Base-by-base conservation (phyloP, 768 basidiomycete genomes). In the Auricularia sp. region DNA sequence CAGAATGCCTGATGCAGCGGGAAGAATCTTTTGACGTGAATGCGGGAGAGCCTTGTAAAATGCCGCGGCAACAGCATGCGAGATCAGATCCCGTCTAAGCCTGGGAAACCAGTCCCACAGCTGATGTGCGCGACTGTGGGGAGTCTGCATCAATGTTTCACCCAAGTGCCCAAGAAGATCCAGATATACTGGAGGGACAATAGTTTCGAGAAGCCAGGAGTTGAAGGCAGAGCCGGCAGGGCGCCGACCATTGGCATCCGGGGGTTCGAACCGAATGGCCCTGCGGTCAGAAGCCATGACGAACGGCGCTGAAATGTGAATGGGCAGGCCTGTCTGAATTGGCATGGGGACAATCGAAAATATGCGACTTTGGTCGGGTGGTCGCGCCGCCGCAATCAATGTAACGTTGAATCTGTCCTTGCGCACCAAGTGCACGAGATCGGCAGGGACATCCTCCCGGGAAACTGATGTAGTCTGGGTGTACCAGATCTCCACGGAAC, bases 141-240 rank as follows among this genome's bases (percentile, higher is more conserved):
- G 47, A 21, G 47, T 18, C 5, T 18, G 47, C 47, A 6, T 29
- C 29, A 29, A 29, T 29, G 29, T 29, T 29, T 18, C 11, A 18
- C 18, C 14, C 47, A 51, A 18, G 6, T 13, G 8, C 6, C 21
- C 47, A 18, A 51, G 34, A 21, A 51, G 35, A 11, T 7, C 16
- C 3, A 65, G 2, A 45, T 65, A 65, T 13, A 63, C 61, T 16
- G 18, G 18, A 1, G 65, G 61, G 21, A 62, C 39, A 6, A 62
- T 14, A 11, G 51, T 63, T 18, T 65, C 45, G n/a, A 65, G 62
- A 16, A 65, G 10, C 13, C 37, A 62, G 29, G 35, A 5, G 37
- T 65, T 65, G 62, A 33, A 65, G 16, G 47, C 10, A 16, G 34
- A 36, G n/a, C 62, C 65, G 16, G 47, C 3, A 7, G 65, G 18